Base-by-base conservation (phyloP, 768 basidiomycete genomes). In the Lentinula sp. region DNA sequence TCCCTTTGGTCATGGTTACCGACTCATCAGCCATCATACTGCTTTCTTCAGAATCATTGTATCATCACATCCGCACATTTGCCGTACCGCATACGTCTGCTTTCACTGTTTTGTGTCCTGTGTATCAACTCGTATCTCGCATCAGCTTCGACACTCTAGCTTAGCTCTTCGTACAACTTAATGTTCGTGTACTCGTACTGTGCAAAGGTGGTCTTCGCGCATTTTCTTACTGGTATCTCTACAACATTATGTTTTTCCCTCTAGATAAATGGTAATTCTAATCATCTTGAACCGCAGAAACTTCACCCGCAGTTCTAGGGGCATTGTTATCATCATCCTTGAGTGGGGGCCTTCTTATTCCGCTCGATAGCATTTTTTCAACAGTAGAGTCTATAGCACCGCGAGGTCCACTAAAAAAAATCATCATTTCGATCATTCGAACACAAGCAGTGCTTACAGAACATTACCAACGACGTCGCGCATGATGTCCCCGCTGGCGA, bases 401-500 rank as follows among this genome's bases (percentile, higher is more conserved):
- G 43, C 68, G 74, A 39, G 32, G 16, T 36, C 35, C 48, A 33
- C 55, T 57, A 28, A 41, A 42, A n/a, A 49, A 50, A 39, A 6
- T 10, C 6, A 10, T 18, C 2, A 10, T 36, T 35, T 36, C 32
- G 1, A 53, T 33, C 41, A 37, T 20, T 28, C 37, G 50, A 37
- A 51, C 23, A 42, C 9, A 10, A 60, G 8, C 66, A 36, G 66
- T 45, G 77, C 88, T 67, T 66, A 93, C 90, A 89, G 66, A 23
- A 90, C 76, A 7, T 74, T 69, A 59, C 72, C 75, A 15, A 85
- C 87, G 51, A 85, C 88, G 6, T 87, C 83, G 49, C 80, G 77
- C 73, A 97, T 79, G 39, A 96, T 82, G n/a, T 73, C 71, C 6
- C 94, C 90, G 50, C 85, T 88, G 4, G 82, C 74, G 61, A 91